These are phyloP conservation scores for Dendrocalamus latiflorus DNA, from an alignment of 202 grass and related monocot species.

Conservation along the genomic window DNA sequence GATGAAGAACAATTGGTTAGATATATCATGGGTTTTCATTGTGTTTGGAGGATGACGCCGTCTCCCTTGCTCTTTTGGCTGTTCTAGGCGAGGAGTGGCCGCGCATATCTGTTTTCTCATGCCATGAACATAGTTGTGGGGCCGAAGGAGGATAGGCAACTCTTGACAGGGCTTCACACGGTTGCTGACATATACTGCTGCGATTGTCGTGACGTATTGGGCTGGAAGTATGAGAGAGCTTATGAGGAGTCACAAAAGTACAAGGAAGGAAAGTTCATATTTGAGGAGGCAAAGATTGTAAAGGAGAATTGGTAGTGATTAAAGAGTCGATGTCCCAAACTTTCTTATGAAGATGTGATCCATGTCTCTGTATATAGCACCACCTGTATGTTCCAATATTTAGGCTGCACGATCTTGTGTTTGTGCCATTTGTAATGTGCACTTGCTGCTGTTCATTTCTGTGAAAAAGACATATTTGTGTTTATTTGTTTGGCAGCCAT, in stretches of 20 bases:
- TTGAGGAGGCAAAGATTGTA: constrained; percentile 73
- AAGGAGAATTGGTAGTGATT: constrained; percentile 67
- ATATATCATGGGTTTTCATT: background rate
- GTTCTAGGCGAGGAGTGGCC: constrained; percentile 53
- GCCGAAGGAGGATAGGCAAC: constrained; percentile 59
- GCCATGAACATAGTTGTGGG: constrained; percentile 71
- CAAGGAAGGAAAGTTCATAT: constrained; percentile 88
- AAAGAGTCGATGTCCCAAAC: background rate
- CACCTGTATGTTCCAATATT: constrained; percentile 13
- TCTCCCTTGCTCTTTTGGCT: constrained; percentile 22
- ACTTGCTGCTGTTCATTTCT: constrained; percentile 20
- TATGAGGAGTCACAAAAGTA: constrained; percentile 71
- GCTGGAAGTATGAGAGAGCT: constrained; percentile 80
- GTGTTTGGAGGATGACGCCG: constrained; percentile 20
- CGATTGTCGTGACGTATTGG: constrained; percentile 66
- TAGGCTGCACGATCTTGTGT: constrained; percentile 9
- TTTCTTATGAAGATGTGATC: background rate
- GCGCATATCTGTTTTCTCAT: constrained; percentile 73
- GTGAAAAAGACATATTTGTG: constrained; percentile 20
- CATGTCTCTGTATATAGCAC: constrained; percentile 38
- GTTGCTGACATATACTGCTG: constrained; percentile 66
- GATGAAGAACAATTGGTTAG: background rate
- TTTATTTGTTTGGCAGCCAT: constrained; percentile 10
- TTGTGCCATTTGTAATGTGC: constrained; percentile 35
- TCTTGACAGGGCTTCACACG: constrained; percentile 67